A percentile compares a stretch with the other conserved stretches of the same genome.
Evolutionary conservation across 768 basidiomycete species (phyloP).

Genomic region (Auriculariales sp.): DNA sequence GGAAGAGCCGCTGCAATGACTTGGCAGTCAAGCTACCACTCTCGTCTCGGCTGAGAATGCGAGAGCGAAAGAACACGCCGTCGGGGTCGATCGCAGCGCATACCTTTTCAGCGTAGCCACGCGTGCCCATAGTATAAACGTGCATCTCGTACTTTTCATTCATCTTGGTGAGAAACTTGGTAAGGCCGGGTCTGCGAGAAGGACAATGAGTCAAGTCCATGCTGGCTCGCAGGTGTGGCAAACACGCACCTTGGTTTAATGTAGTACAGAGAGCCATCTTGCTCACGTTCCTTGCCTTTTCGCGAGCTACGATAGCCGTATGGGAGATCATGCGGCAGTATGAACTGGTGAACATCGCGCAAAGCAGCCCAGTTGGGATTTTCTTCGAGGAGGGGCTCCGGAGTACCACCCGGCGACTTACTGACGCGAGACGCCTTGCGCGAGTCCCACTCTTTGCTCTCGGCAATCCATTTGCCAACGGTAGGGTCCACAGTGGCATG

Average conservation of each 20-base stretch:
- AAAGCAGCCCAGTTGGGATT: conserved; percentile 92
- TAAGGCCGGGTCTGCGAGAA: conserved; percentile 57
- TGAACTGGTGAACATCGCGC: conserved; percentile 82
- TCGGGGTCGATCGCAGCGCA: conserved; percentile 89
- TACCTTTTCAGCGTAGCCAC: conserved; percentile 91
- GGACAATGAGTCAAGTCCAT: not conserved
- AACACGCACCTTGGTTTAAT: conserved; percentile 81
- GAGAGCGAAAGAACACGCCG: conserved; percentile 68
- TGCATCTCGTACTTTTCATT: conserved; percentile 91
- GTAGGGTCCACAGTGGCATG: conserved; percentile 98
- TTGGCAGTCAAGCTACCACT: conserved; percentile 92
- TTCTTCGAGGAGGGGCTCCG: conserved; percentile 23
- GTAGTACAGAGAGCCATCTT: conserved; percentile 87
- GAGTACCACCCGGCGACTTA: not conserved
- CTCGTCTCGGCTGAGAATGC: conserved; percentile 87
- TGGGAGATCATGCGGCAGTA: conserved; percentile 64
- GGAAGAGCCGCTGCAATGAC: conserved; percentile 81
- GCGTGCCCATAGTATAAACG: conserved; percentile 98
- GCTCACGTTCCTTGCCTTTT: conserved; percentile 48
- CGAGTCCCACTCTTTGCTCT: conserved; percentile 70
- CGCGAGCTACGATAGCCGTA: conserved; percentile 21
- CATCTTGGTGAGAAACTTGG: conserved; percentile 57
- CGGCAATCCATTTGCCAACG: conserved; percentile 90
- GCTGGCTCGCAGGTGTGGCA: not conserved
- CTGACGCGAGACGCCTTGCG: conserved; percentile 25